Base-by-base conservation (phyloP, 2,329 filamentous ascomycete genomes). In the Capronia coronata region DNA sequence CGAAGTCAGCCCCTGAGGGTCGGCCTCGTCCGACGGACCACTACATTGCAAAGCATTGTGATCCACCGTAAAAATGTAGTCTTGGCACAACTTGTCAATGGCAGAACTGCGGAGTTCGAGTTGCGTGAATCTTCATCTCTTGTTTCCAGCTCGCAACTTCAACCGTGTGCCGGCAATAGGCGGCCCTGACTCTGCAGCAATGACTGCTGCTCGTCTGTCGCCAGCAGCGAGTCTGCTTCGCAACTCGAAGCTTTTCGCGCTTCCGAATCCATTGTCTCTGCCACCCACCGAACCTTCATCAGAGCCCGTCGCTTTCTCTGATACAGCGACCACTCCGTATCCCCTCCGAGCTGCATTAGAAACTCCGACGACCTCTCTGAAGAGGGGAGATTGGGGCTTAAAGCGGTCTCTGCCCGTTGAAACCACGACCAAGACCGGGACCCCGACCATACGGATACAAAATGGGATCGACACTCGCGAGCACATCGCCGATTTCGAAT, bases 341-440 rank as follows among this genome's bases (percentile, higher is more conserved):
- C 91, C 91, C n/a, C 88, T 82, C 45, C 79, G 86, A 65, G 86
- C 93, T 64, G 80, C 89, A 54, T 85, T 97, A 64, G 83, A 84
- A 11, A 90, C 88, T 0, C 84, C 88, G 4, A 71, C 77, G 38
- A 76, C 81, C 14, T 90, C 89, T 6, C 77, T 87, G 19, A 72
- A 75, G 34, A 80, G 80, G 63, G 91, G 91, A 29, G 91, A 97
- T 64, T 97, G 91, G 90, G 91, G 91, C 11, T 73, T 96, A 61
- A 97, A 97, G 72, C 77, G 91, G 48, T 76, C 88, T 1, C 74
- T 97, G 4, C 91, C 91, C 1, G 70, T 84, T 7, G 84, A 84
- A 65, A 82, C 84, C 2, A 90, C 87, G 3, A 79, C 81, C 16
- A 79, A 80, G 46, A 82, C 81, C 5, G 80, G 83, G 5, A 83